phyloP scores from a whole-genome alignment of 352 stramenopile genomes.

The Salisapilia sapeloensis region DNA sequence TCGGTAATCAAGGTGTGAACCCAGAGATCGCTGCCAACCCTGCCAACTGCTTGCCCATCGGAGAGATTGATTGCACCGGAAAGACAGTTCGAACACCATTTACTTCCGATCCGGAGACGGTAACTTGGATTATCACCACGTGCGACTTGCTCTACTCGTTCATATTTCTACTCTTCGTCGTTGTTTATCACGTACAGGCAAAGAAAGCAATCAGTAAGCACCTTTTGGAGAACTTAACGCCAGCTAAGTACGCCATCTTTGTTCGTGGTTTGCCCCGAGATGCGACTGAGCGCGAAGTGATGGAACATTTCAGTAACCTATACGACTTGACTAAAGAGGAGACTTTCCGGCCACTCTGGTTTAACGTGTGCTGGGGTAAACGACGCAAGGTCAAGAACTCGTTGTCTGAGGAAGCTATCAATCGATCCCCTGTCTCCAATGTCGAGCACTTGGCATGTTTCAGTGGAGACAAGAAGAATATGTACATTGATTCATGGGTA shows the following conservation, averaged over 20 bases:
- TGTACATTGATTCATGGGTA: conserved; percentile 77
- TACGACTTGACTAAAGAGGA: conserved; percentile 66
- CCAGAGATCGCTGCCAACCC: conserved; percentile 24
- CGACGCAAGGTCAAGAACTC: conserved; percentile 27
- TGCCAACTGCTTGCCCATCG: conserved; percentile 19
- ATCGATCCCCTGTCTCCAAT: conserved; percentile 33
- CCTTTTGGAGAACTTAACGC: conserved; percentile 60
- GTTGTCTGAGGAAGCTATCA: conserved; percentile 15
- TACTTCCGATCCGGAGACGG: conserved; percentile 23
- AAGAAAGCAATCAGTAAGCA: conserved; percentile 35
- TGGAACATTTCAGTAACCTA: conserved; percentile 52
- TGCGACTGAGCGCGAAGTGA: conserved; percentile 39
- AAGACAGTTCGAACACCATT: conserved; percentile 54
- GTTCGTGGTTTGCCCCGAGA: conserved; percentile 50
- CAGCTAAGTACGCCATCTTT: conserved; percentile 66
- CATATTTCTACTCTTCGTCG: conserved; percentile 43
- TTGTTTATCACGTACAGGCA: conserved; percentile 26
- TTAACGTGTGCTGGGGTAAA: conserved; percentile 43
- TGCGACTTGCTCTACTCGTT: conserved; percentile 45
- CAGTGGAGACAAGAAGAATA: conserved; percentile 16
- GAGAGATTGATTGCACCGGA: conserved; percentile 55
- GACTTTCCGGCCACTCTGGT: conserved; percentile 33
- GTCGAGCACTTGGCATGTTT: conserved; percentile 38
- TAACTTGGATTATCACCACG: conserved; percentile 60
- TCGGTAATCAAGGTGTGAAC: conserved; percentile 67